Evolutionary conservation across 1,284 basidiomycete genomes (phyloP).

Genomic region (Cryptococcus amylolentus): DNA sequence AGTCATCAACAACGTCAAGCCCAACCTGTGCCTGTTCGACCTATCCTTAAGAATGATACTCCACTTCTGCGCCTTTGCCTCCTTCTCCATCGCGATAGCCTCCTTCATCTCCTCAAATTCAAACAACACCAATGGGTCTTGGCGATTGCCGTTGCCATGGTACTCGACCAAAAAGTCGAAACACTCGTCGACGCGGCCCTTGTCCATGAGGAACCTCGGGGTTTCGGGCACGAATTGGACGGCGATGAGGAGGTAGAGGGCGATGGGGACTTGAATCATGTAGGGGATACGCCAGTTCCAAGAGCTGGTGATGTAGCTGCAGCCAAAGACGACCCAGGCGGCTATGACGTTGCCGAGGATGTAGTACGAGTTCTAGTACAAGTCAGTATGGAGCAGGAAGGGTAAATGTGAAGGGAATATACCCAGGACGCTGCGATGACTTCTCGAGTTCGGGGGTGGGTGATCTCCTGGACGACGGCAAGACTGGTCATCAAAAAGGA

Average conservation of each 20-base stretch:
- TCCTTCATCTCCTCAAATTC: conserved; percentile 76
- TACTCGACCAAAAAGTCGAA: conserved; percentile 72
- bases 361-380: conserved; percentile 42
- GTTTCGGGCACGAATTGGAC: conserved; percentile 51
- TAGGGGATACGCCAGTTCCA: conserved; percentile 49
- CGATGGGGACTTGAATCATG: conserved; percentile 46
- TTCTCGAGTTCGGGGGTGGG: conserved; percentile 44
- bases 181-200: conserved; percentile 60
- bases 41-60: conserved; percentile 33
- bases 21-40: conserved; percentile 42
- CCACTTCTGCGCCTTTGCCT: conserved; percentile 47
- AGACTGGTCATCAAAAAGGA: conserved; percentile 51
- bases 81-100: conserved; percentile 65
- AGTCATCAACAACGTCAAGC: conserved; percentile 46
- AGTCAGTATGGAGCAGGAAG: not conserved
- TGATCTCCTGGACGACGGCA: conserved; percentile 49
- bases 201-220: conserved; percentile 43
- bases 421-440: conserved; percentile 45
- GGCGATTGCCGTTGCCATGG: conserved; percentile 66
- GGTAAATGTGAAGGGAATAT: conserved; percentile 1
- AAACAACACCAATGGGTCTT: conserved; percentile 65
- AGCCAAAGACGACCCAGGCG: conserved; percentile 40
- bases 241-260: conserved; percentile 46
- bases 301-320: conserved; percentile 27
- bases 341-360: conserved; percentile 40